Percentiles rank a stretch among this genome's conserved stretches.
Evolutionary conservation across 371 early-diverging fungal species (phyloP).

Genomic region (Circinella minor): DNA sequence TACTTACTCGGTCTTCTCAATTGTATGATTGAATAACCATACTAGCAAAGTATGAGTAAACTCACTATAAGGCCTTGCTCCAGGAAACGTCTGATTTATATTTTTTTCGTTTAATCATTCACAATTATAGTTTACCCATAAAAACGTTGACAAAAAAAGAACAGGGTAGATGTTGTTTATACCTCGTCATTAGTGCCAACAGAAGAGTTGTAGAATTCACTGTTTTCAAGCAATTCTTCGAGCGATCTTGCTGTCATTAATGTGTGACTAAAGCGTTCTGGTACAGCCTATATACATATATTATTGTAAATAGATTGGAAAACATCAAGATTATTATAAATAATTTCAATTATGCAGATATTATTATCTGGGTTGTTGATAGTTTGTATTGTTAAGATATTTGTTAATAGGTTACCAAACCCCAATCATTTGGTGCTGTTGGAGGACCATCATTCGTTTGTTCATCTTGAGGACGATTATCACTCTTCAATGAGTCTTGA

Average conservation of each 20-base stretch:
- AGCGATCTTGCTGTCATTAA: not conserved
- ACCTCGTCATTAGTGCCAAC: not conserved
- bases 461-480: too few species aligned
- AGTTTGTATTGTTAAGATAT: not conserved
- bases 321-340: too few species aligned
- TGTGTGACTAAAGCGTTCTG: not conserved
- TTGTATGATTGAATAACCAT: not conserved
- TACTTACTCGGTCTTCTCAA: not conserved
- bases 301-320: too few species aligned
- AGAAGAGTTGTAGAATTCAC: not conserved
- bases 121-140: too few species aligned
- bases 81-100: not conserved
- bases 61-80: not conserved
- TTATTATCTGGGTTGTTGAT: not conserved
- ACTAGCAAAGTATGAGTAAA: not conserved
- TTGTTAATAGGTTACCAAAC: not conserved
- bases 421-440: not conserved
- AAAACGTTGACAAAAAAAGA: too few species aligned
- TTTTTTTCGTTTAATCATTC: too few species aligned
- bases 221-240: not conserved
- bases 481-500: not conserved
- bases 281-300: not conserved
- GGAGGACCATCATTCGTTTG: not conserved
- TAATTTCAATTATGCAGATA: not conserved
- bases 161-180: not conserved